A percentile compares a stretch with the other conserved stretches of the same genome.
These are phyloP conservation scores for Cladochytrium replicatum DNA, from an alignment of 192 early-diverging fungal genomes.

Conservation along the genomic window DNA sequence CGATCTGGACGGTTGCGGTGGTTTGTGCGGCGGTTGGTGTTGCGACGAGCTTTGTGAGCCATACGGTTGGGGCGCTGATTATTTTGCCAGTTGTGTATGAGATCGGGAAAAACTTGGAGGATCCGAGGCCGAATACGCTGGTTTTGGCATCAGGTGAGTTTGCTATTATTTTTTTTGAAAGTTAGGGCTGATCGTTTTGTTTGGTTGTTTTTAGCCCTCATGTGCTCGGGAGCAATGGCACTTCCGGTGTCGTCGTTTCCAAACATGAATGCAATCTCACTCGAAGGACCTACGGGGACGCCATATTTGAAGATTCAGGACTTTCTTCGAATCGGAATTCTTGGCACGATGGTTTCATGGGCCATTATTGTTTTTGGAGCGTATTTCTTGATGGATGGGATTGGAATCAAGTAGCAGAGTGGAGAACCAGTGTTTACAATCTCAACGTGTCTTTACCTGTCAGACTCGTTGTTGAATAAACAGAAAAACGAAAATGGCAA, in stretches of 20 bases:
- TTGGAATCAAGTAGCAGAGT: too few species aligned
- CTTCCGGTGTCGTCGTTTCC: slow-evolving; percentile 91
- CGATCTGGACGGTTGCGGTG: slow-evolving; percentile 62
- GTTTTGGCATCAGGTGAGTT: slow-evolving; percentile 61
- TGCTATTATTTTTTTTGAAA: slow-evolving; percentile 5
- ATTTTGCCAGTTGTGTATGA: slow-evolving; percentile 89
- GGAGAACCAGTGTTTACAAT: too few species aligned
- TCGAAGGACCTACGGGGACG: slow-evolving; percentile 78
- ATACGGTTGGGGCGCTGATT: slow-evolving; percentile 92
- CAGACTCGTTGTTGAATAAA: too few species aligned
- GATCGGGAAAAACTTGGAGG: slow-evolving; percentile 69
- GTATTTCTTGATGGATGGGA: slow-evolving; percentile 55
- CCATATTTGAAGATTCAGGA: slow-evolving; percentile 74
- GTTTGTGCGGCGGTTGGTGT: slow-evolving; percentile 74
- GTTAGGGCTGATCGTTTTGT: not conserved
- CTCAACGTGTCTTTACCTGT: too few species aligned
- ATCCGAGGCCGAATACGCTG: slow-evolving; percentile 66
- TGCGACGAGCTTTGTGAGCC: slow-evolving; percentile 85
- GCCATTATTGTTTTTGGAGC: slow-evolving; percentile 62
- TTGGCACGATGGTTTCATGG: slow-evolving; percentile 60
- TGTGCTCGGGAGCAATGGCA: slow-evolving; percentile 85
- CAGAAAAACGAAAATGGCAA: too few species aligned
- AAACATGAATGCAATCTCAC: slow-evolving; percentile 93
- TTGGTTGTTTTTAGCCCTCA: slow-evolving; percentile 53
- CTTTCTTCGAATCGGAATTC: slow-evolving; percentile 76